Percentiles rank a stretch among this genome's conserved stretches.
Conservation (phyloP, 164 flowering plant genomes). For the Paratinospora sagittata region DNA sequence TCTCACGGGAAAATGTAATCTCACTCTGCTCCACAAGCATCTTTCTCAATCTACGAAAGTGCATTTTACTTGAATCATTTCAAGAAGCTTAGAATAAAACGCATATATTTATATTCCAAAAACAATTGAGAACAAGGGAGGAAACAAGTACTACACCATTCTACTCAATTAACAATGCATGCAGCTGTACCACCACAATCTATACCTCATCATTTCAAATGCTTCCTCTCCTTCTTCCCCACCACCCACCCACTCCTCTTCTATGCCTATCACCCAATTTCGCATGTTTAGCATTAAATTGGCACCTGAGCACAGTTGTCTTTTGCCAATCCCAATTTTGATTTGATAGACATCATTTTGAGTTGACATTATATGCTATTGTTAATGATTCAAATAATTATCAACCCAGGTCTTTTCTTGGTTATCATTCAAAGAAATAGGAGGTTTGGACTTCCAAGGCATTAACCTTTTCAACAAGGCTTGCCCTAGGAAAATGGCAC, state of each 20-base stretch:
- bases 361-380: background rate
- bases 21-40: slow-evolving; percentile 57
- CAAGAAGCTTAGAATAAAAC: background rate
- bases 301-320: too few species aligned
- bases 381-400: background rate
- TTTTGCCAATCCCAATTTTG: background rate
- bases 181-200: background rate
- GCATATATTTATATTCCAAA: too few species aligned
- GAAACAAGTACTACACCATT: background rate
- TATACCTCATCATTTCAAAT: too few species aligned
- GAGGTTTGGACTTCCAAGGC: background rate
- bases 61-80: background rate
- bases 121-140: background rate
- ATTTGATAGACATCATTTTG: background rate
- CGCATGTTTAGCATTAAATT: too few species aligned
- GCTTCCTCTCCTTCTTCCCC: too few species aligned
- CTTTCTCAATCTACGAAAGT: slow-evolving; percentile 58
- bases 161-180: background rate
- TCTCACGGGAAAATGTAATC: slow-evolving; percentile 47
- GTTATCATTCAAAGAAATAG: background rate
- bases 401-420: background rate
- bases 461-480: background rate
- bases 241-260: too few species aligned
- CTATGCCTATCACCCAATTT: too few species aligned
- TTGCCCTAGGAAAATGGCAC: background rate